Evolutionary conservation across 225 moss, liverwort and hornwort species (phyloP).

Genomic region (Polytrichum commune): DNA sequence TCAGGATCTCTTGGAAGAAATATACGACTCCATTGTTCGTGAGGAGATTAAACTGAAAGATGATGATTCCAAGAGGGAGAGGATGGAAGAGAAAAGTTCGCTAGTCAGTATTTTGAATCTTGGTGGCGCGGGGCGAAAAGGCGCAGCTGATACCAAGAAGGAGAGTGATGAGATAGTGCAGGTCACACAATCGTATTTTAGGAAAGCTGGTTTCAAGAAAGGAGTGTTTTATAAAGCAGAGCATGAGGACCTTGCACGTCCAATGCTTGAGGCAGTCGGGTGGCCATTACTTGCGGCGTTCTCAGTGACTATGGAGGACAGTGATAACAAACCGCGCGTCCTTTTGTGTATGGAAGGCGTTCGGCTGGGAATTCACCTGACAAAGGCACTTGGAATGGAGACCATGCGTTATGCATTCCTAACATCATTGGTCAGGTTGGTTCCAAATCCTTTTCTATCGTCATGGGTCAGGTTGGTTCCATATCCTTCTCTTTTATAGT

Average conservation of each 20-base stretch:
- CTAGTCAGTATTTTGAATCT: constrained; percentile 79
- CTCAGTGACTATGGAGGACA: constrained; percentile 98
- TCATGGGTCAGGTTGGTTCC: too few relatives aligned
- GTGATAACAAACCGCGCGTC: constrained; percentile 87
- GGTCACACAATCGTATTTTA: constrained; percentile 80
- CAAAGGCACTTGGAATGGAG: constrained; percentile 97
- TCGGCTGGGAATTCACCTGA: constrained; percentile 89
- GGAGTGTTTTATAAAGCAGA: constrained; percentile 88
- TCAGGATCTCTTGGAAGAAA: constrained; percentile 92
- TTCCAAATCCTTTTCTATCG: neutral
- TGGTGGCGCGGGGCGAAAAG: constrained; percentile 71
- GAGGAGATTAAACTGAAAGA: constrained; percentile 96
- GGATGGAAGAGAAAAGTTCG: constrained; percentile 73
- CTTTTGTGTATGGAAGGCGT: constrained; percentile 98
- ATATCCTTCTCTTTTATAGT: too few relatives aligned
- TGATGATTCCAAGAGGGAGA: constrained; percentile 69
- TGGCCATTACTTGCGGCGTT: constrained; percentile 99
- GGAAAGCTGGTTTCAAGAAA: constrained; percentile 82
- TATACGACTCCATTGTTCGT: constrained; percentile 87
- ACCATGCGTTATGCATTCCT: constrained; percentile 99
- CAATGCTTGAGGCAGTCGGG: constrained; percentile 98
- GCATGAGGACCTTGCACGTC: constrained; percentile 90
- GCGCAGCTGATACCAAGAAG: constrained; percentile 73
- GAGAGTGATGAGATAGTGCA: constrained; percentile 97
- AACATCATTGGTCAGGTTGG: constrained; percentile 91